These are phyloP conservation scores for Sambucus nigra DNA, from an alignment of 129 eudicot species.

Conservation along the genomic window DNA sequence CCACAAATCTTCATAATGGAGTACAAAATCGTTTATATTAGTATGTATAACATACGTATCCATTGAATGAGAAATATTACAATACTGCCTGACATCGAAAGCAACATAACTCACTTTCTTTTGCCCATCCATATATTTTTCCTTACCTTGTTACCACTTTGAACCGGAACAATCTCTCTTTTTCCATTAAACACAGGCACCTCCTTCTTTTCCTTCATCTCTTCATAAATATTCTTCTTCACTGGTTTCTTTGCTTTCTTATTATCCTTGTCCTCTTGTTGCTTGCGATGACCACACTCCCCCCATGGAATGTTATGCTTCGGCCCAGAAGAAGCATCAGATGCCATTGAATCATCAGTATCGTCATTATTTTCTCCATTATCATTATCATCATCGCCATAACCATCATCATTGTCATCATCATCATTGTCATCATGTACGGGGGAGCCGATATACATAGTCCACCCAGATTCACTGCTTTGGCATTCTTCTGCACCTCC, in stretches of 20 bases:
- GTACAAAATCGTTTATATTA: too few species aligned
- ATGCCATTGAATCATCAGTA: constrained; percentile 73
- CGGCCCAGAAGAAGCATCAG: constrained; percentile 58
- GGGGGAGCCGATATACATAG: constrained; percentile 20
- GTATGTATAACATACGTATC: too few species aligned
- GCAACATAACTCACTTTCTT: background rate
- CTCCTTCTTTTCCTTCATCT: background rate
- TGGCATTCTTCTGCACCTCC: constrained; percentile 13
- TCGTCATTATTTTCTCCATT: constrained; percentile 14
- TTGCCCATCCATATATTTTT: background rate
- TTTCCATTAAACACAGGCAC: background rate
- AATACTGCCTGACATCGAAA: background rate
- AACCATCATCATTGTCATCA: background rate
- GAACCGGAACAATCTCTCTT: background rate
- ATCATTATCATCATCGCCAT: background rate
- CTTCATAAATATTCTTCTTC: background rate
- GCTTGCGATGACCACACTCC: background rate
- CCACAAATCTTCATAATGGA: too few species aligned
- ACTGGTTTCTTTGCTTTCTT: background rate
- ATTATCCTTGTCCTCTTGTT: background rate
- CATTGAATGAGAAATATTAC: background rate
- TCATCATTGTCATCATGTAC: background rate
- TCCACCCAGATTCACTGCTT: constrained; percentile 27
- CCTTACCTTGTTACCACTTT: background rate
- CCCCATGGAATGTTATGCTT: too few species aligned